Percentiles rank a stretch among this genome's conserved stretches.
Evolutionary conservation across 495 filamentous ascomycete genomes (phyloP).

Genomic region (Daldinia decipiens): DNA sequence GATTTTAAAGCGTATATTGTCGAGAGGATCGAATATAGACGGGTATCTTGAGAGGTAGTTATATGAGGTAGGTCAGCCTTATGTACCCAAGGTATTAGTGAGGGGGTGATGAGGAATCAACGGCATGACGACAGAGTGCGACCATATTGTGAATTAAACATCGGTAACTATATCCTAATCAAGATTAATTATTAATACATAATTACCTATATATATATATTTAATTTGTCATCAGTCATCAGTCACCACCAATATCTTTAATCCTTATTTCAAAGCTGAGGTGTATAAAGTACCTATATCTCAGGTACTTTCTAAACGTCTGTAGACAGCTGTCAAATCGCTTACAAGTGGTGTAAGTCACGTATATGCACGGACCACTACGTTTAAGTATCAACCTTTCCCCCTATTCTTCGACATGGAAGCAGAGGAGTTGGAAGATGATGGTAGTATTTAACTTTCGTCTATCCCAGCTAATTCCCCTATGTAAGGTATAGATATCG

Average conservation of each 20-base stretch:
- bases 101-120: conserved; percentile 24
- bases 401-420: no score
- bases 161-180: neutral
- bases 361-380: no score
- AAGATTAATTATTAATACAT: conserved; percentile 9
- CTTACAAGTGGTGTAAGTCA: neutral
- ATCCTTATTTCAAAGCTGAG: no score
- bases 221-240: conserved; percentile 25
- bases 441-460: no score
- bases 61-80: neutral
- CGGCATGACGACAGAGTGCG: conserved; percentile 37
- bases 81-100: neutral
- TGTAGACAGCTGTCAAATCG: no score
- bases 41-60: conserved; percentile 2
- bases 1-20: no score
- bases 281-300: no score
- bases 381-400: no score
- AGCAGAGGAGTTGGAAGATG: no score
- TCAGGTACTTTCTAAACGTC: no score
- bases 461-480: no score
- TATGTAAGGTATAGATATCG: no score
- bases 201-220: neutral
- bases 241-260: neutral
- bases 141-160: conserved; percentile 30
- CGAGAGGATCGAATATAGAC: neutral